Evolutionary conservation across 805 yeast genomes (phyloP), one percentile per base, ranked within the genome.

Genomic region (Metschnikowia colocasiae): DNA sequence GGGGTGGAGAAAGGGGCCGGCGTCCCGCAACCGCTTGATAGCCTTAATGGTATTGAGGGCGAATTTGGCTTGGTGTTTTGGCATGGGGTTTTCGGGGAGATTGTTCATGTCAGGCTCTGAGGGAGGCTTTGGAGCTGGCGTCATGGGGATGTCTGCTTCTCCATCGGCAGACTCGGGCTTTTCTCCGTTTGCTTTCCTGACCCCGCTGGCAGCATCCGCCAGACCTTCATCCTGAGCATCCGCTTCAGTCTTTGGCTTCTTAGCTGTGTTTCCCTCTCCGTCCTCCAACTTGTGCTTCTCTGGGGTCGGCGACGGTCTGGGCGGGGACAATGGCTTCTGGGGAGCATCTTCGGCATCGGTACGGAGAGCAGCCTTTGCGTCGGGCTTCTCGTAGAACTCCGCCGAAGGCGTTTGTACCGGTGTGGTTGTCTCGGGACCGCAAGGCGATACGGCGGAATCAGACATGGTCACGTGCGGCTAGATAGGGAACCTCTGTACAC

Each of bases 1-100:
- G 0, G 99, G 99, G 43, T 74, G 80, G 38, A 88, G 62, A 62
- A 94, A 94, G 1, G 98, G 98, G 13, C 75, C 81, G 1, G 98
- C 95, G 68, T 94, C 99, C 65, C 90, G 88, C 59, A 92, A 76
- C 52, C 98, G 74, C 64, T 87, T 89, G 52, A 94, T 84, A 10
- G 95, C 91, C 59, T 91, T 87, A 43, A 94, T 75, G 1, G 91
- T 80, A 52, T 87, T 85, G 16, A 80, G 56, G 1, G 92, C 88
- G 60, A 84, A 91, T 60, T 85, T 85, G 57, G 79, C 77, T 67
- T 94, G 98, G 66, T 94, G 97, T 43, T 77, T 74, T 22, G 94
- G 92, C 56, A 87, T 69, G 15, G 95, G 92, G 53, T 73, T 60
- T 10, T 57, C 71, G 2, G 92, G 87, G 20, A 85, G 70, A 54